Evolutionary conservation across 2,329 filamentous ascomycete genomes (phyloP).

Genomic region (Aspergillus persii): DNA sequence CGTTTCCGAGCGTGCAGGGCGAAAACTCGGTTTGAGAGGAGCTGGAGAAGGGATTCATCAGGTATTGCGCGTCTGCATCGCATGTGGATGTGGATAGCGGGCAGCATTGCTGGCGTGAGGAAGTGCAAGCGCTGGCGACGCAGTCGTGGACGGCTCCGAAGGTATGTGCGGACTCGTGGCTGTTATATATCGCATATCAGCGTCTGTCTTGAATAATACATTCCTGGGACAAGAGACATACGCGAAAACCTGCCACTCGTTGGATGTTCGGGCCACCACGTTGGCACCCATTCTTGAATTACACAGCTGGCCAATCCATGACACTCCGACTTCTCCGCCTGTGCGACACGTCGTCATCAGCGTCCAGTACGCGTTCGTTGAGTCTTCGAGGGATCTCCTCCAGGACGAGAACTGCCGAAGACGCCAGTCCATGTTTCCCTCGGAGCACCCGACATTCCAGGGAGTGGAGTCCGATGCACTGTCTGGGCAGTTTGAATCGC

Average conservation of each 20-base stretch:
- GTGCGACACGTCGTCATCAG: conserved; percentile 77
- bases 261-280: conserved; percentile 77
- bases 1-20: conserved; percentile 80
- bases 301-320: conserved; percentile 78
- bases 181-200: not conserved
- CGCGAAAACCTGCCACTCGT: conserved; percentile 92
- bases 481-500: conserved; percentile 67
- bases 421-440: conserved; percentile 19
- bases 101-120: conserved; percentile 63
- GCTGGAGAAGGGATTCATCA: conserved; percentile 56
- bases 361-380: conserved; percentile 88
- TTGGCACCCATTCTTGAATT: conserved; percentile 55
- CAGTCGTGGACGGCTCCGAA: conserved; percentile 71
- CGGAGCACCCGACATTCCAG: conserved; percentile 21
- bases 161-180: conserved; percentile 85
- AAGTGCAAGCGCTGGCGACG: conserved; percentile 55
- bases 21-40: conserved; percentile 72
- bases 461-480: conserved; percentile 54
- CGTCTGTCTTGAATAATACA: no score
- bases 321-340: conserved; percentile 77
- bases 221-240: conserved; percentile 9
- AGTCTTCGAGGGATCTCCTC: conserved; percentile 66
- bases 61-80: conserved; percentile 68
- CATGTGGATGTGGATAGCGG: conserved; percentile 66
- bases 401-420: conserved; percentile 75